A percentile compares a stretch with the other conserved stretches of the same genome.
Conservation (phyloP, 805 yeast genomes). For the Deakozyma indianensis region DNA sequence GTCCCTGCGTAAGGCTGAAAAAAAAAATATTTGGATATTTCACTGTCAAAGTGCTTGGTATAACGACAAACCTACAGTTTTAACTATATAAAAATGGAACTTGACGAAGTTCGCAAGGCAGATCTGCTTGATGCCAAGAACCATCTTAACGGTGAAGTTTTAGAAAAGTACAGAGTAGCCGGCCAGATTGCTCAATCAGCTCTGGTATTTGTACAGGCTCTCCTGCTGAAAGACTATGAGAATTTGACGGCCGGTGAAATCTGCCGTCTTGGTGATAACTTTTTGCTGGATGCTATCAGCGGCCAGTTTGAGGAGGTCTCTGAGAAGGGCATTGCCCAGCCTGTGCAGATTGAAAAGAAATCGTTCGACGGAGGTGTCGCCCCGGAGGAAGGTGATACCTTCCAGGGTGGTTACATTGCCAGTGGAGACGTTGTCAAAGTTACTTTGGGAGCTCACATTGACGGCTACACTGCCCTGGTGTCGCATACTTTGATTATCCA, state of each 20-base stretch:
- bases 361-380: conserved; percentile 66
- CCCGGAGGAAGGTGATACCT: conserved; percentile 43
- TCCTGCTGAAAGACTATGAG: conserved; percentile 67
- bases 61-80: too few species aligned
- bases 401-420: conserved; percentile 31
- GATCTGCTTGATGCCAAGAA: not conserved
- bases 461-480: conserved; percentile 81
- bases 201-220: conserved; percentile 44
- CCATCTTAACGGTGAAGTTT: conserved; percentile 3
- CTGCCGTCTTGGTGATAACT: conserved; percentile 72
- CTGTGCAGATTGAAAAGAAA: conserved; percentile 79
- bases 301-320: conserved; percentile 34
- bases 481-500: conserved; percentile 74
- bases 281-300: conserved; percentile 43
- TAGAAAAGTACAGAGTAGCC: conserved; percentile 77
- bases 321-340: conserved; percentile 87
- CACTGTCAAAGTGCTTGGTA: too few species aligned
- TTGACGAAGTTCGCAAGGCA: conserved; percentile 1
- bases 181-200: conserved; percentile 84
- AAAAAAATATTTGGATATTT: conserved; percentile 1
- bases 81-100: too few species aligned
- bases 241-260: conserved; percentile 37
- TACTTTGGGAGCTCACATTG: conserved; percentile 80
- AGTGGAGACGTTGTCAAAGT: conserved; percentile 82
- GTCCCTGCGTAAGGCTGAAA: too few species aligned